phyloP scores from a whole-genome alignment of 257 asterid genomes.

The Salvia rosmarinus region DNA sequence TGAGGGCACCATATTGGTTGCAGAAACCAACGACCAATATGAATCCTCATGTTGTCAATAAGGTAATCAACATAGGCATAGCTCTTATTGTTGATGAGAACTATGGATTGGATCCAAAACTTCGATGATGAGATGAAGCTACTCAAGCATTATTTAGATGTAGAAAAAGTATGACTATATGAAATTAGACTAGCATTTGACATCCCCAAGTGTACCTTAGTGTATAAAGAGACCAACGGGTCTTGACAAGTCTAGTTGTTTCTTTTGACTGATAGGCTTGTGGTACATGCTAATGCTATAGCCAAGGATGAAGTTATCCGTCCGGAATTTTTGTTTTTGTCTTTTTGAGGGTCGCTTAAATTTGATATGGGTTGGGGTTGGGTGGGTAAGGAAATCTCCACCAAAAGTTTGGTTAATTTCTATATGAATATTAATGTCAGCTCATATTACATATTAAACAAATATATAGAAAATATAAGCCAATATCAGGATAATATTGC shows the following conservation, averaged over 20 bases:
- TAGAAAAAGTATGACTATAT: background rate
- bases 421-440: background rate
- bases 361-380: background rate
- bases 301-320: background rate
- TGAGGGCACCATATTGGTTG: background rate
- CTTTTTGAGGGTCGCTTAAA: background rate
- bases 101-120: conserved; percentile 1
- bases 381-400: background rate
- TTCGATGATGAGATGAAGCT: background rate
- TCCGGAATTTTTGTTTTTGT: background rate
- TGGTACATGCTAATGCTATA: background rate
- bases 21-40: background rate
- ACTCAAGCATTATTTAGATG: background rate
- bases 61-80: background rate
- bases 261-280: background rate
- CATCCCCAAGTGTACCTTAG: background rate
- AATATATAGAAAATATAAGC: background rate
- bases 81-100: background rate
- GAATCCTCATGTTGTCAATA: background rate
- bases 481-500: background rate
- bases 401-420: background rate
- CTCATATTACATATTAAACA: background rate
- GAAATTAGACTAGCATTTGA: background rate
- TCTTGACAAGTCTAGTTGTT: background rate
- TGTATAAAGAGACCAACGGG: background rate